A percentile compares a stretch with the other conserved stretches of the same genome.
phyloP scores from a whole-genome alignment of 108 stramenopile species.

The Cyclotella choctawhatcheeana region DNA sequence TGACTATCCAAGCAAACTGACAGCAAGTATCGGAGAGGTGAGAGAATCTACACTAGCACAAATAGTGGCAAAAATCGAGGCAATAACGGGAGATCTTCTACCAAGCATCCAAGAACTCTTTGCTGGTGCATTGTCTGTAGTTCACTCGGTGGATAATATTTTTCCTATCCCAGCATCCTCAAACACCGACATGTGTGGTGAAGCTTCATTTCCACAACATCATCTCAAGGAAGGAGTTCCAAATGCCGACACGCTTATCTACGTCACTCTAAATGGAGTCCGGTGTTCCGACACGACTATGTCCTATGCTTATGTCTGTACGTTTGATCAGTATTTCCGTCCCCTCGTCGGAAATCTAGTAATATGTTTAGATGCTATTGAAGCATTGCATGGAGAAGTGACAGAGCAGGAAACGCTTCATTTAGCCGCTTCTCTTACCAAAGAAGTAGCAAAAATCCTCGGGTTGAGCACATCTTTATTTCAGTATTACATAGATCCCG shows the following conservation, averaged over 20 bases:
- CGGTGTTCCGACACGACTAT: constrained; percentile 39
- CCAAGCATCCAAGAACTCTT: constrained; percentile 43
- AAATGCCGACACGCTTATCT: constrained; percentile 74
- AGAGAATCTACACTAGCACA: constrained; percentile 15
- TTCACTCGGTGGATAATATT: constrained; percentile 29
- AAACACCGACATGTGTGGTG: constrained; percentile 37
- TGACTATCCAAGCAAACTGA: constrained; percentile 8
- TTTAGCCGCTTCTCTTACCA: constrained; percentile 30
- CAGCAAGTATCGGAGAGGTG: background rate
- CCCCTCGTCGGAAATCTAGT: constrained; percentile 81
- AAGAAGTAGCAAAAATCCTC: constrained; percentile 63
- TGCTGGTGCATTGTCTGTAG: constrained; percentile 43
- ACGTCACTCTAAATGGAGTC: constrained; percentile 73
- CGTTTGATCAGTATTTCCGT: constrained; percentile 70
- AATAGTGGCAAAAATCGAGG: constrained; percentile 52
- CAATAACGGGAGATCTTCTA: constrained; percentile 48
- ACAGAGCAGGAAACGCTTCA: constrained; percentile 45
- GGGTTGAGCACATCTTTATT: constrained; percentile 75
- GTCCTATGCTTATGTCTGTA: constrained; percentile 44
- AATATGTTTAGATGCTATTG: constrained; percentile 73
- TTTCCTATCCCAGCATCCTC: constrained; percentile 17
- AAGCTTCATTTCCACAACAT: constrained; percentile 55
- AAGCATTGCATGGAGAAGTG: constrained; percentile 75
- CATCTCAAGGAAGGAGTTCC: constrained; percentile 71
- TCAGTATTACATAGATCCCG: constrained; percentile 74